A percentile compares a stretch with the other conserved stretches of the same genome.
Evolutionary conservation across 2,329 filamentous ascomycete genomes (phyloP).

Genomic region (Fusarium sp.): DNA sequence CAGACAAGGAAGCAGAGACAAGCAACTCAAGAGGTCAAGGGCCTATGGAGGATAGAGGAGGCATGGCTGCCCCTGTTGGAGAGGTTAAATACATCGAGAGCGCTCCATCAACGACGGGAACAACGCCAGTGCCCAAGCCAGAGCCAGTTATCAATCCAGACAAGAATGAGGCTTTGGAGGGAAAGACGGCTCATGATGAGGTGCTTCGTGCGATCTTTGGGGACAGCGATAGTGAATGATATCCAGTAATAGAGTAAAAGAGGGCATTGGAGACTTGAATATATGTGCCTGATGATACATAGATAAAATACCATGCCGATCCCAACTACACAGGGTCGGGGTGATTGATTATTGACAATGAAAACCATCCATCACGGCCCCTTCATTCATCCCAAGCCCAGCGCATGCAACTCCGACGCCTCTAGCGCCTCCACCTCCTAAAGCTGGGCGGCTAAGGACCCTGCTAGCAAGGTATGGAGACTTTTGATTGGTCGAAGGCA

Average conservation of each 20-base stretch:
- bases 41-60: conserved; percentile 24
- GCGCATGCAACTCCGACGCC: conserved; percentile 32
- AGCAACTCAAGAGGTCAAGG: conserved; percentile 23
- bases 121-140: conserved; percentile 6
- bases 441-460: conserved; percentile 39
- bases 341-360: neutral
- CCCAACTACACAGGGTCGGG: neutral
- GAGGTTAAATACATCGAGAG: conserved; percentile 29
- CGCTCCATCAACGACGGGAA: neutral
- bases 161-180: conserved; percentile 75
- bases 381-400: conserved; percentile 29
- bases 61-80: conserved; percentile 1
- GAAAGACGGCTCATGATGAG: conserved; percentile 77
- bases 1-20: conserved; percentile 55
- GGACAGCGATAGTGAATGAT: conserved; percentile 76
- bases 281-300: neutral
- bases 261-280: neutral
- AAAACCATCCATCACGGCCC: neutral
- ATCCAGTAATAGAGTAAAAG: neutral
- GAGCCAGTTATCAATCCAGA: conserved; percentile 68
- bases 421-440: conserved; percentile 33
- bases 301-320: neutral
- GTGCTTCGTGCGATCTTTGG: conserved; percentile 96
- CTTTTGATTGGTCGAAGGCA: conserved; percentile 27
- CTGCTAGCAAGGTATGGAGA: conserved; percentile 4